Conservation (phyloP, 176 grass and related monocot genomes). For the Zea mays region DNA sequence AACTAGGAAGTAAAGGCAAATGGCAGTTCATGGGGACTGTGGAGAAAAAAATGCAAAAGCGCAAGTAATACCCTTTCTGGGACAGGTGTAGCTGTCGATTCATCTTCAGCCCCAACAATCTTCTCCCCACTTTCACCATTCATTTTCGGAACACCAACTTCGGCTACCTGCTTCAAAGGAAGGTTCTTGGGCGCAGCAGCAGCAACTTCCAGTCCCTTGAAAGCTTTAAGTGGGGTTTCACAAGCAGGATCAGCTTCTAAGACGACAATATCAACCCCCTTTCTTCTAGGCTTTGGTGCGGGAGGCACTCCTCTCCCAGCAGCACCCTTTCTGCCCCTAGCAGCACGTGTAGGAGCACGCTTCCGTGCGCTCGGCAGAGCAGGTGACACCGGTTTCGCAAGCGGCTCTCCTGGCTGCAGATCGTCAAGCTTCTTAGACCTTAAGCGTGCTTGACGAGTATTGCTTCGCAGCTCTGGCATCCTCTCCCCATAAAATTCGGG, state of each 20-base stretch:
- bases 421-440: slow-evolving; percentile 62
- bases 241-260: slow-evolving; percentile 47
- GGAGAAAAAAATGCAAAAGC: slow-evolving; percentile 13
- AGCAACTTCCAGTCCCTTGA: slow-evolving; percentile 30
- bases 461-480: slow-evolving; percentile 89
- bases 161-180: slow-evolving; percentile 42
- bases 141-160: slow-evolving; percentile 55
- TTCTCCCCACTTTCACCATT: slow-evolving; percentile 78
- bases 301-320: slow-evolving; percentile 42
- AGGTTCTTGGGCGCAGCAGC: slow-evolving; percentile 47
- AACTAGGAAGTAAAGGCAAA: slow-evolving; percentile 31
- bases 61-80: slow-evolving; percentile 67
- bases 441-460: slow-evolving; percentile 68
- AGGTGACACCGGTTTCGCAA: slow-evolving; percentile 41
- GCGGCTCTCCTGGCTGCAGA: slow-evolving; percentile 36
- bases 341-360: slow-evolving; percentile 39
- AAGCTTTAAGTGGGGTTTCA: slow-evolving; percentile 37
- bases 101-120: slow-evolving; percentile 67
- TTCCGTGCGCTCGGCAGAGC: slow-evolving; percentile 49
- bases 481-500: slow-evolving; percentile 84
- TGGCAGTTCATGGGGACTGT: neutral
- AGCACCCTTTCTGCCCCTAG: slow-evolving; percentile 56
- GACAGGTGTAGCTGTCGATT: slow-evolving; percentile 53
- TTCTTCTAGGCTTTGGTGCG: slow-evolving; percentile 45
- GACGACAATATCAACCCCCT: slow-evolving; percentile 32